Base-by-base conservation (phyloP, 1,284 basidiomycete genomes). In the Cryptococcus floricola region DNA sequence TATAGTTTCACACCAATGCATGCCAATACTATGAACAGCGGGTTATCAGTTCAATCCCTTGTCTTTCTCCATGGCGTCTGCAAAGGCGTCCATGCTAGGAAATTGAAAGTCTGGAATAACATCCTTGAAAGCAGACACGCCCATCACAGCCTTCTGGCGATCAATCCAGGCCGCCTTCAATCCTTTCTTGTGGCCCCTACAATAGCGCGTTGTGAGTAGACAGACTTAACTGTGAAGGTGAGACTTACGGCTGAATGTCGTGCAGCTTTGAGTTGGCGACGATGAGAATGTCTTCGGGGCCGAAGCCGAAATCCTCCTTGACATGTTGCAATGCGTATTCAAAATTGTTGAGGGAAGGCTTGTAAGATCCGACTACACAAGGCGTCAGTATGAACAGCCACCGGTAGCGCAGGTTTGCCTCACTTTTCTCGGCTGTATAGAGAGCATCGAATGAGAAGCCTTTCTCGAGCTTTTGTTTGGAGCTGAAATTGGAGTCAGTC, bases 381-480 rank as follows among this genome's bases (percentile, higher is more conserved):
- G 19, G 19, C 16, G 19, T n/a, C n/a, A 42, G 13, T 42, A 18
- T 19, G 4, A 8, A 42, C 12, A 42, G 16, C 19, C 19, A 18
- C 10, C 2, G 16, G 10, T 18, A n/a, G 65, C 46, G 16, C n/a
- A 37, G 25, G 16, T 14, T 1, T 18, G n/a, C 61, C 66, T 39
- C 46, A 69, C 69, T 68, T 39, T 70, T 59, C 52, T 70, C 58
- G 3, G 70, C 70, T 0, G 64, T 67, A 59, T 65, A 71, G 12
- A 68, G 53, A 3, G 57, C 65, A 39, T 72, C 70, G 39, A 72
- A 69, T 13, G 23, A 42, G 18, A 52, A 59, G 10, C 58, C 63
- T 16, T 57, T 56, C 52, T 69, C 69, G n/a, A 70, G 62, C 59
- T 64, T 63, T 58, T 62, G 50, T 42, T 59, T 60, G 19, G 64